phyloP scores from a whole-genome alignment of 169 alveolate genomes.

The Perkinsus marinus region DNA sequence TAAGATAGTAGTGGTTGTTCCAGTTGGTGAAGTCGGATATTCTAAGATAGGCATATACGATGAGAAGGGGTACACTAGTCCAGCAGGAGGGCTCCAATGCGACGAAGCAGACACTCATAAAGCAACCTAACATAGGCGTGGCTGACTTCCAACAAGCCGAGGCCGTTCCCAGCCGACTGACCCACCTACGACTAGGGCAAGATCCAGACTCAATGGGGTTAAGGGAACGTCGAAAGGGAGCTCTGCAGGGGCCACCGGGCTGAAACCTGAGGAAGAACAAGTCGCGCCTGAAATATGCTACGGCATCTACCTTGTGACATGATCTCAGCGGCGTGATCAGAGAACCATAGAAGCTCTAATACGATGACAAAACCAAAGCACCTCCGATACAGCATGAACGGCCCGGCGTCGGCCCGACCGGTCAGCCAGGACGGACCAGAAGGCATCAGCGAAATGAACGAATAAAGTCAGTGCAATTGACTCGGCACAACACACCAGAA shows the following conservation, averaged over 20 bases:
- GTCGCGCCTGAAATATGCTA: neutral
- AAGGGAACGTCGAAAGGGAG: neutral
- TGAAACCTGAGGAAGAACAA: neutral
- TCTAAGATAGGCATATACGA: neutral
- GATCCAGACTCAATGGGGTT: neutral
- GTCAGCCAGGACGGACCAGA: neutral
- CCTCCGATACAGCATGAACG: neutral
- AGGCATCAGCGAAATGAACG: no score
- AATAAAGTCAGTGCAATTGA: no score
- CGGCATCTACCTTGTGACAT: neutral
- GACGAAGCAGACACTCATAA: neutral
- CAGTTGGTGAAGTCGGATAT: neutral
- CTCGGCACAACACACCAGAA: neutral
- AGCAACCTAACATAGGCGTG: neutral
- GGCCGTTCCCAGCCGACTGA: neutral
- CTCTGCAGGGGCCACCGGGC: neutral
- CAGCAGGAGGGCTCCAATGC: neutral
- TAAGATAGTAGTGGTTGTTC: neutral
- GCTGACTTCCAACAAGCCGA: no score
- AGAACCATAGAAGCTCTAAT: neutral
- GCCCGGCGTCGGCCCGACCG: neutral
- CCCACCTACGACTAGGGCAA: neutral
- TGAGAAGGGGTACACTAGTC: neutral
- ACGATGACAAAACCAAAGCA: neutral
- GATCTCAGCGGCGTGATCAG: neutral